Base-by-base conservation (phyloP, 2,329 filamentous ascomycete genomes). In the Penicillium olsonii region DNA sequence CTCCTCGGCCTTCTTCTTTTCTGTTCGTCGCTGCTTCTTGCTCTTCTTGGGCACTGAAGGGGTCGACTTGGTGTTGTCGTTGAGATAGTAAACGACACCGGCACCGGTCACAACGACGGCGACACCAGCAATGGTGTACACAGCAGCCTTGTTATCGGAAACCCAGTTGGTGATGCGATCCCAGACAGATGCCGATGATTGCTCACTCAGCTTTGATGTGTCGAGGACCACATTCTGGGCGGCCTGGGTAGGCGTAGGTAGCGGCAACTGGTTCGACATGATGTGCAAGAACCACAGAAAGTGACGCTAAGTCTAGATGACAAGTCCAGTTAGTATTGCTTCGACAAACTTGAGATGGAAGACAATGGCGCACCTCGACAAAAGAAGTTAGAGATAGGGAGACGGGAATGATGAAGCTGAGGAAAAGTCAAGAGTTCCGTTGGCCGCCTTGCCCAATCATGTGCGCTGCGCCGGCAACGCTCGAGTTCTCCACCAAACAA, bases 121-220 rank as follows among this genome's bases (percentile, higher is more conserved):
- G 52, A 96, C 88, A 66, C 94, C 94, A 48, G 92, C 94, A 74
- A 97, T 90, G 60, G 94, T 96, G 75, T 96, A 99, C 56, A 95
- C 92, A 46, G 92, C 82, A 40, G 90, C 88, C 78, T 96, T 97
- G 77, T 99, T 92, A 71, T 97, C 92, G 2, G 91, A 89, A 12
- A 88, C 91, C 92, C 94, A 99, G 67, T 79, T 86, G 59, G 91
- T 87, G 74, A 96, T 78, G 65, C 92, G 87, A 72, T 96, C 90
- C 91, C 91, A 96, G 48, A 94, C 76, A 39, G 88, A 87, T 52
- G 86, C 83, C 54, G 87, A 81, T 50, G 74, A 72, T 38, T 74
- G 63, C 38, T 74, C 68, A 31, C 79, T 67, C 38, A 74, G 64
- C 42, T 67, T 67, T 48, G 72, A 59, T 52, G 69, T 71, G 55